Conservation (phyloP, 306 rosid genomes). For the Acmispon strigosus region DNA sequence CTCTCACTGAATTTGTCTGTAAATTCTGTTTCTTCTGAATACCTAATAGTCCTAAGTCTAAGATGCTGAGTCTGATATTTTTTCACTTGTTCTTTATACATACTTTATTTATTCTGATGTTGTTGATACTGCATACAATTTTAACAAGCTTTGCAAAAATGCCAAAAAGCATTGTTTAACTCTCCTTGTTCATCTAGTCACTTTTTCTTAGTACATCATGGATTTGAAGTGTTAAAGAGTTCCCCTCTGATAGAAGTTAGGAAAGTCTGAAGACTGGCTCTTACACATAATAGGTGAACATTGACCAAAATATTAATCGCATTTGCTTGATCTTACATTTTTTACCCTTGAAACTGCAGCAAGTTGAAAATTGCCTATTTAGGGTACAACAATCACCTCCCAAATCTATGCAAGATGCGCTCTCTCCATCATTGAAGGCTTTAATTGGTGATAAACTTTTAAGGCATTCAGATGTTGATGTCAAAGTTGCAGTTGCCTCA, state of each 20-base stretch:
- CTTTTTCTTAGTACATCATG: neutral
- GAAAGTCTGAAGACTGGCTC: neutral
- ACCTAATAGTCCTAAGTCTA: neutral
- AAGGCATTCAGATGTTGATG: conserved; percentile 60
- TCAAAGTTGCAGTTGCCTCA: conserved; percentile 76
- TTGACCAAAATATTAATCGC: neutral
- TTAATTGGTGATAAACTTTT: conserved; percentile 50
- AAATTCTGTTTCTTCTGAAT: neutral
- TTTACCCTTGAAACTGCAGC: conserved; percentile 34
- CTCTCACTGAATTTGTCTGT: neutral
- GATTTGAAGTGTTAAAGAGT: neutral
- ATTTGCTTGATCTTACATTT: neutral
- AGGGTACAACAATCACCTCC: conserved; percentile 77
- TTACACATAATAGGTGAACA: neutral
- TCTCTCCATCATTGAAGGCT: conserved; percentile 58
- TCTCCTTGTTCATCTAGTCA: neutral
- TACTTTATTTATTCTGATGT: neutral
- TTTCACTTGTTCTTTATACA: neutral
- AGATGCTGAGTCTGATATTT: neutral
- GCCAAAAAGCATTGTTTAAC: neutral
- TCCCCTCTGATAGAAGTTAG: neutral
- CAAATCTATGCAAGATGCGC: conserved; percentile 57
- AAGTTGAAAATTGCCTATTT: conserved; percentile 47
- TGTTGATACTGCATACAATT: neutral
- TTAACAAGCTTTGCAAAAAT: neutral